Percentiles rank a stretch among this genome's conserved stretches.
Conservation (phyloP, 2,329 filamentous ascomycete genomes). For the Aureobasidium sp. region DNA sequence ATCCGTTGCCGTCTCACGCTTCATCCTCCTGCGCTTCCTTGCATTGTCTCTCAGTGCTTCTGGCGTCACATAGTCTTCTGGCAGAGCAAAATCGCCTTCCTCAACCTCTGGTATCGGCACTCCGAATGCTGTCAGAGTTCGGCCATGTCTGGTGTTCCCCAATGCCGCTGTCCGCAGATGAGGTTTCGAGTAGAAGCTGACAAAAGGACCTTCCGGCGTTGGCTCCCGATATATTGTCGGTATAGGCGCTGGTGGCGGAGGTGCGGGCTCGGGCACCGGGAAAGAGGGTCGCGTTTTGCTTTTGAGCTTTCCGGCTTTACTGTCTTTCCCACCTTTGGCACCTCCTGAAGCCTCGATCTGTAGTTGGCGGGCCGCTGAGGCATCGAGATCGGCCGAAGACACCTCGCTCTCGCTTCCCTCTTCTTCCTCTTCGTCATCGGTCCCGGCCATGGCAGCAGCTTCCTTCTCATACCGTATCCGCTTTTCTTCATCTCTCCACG, state of each 20-base stretch:
- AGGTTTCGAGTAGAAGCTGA: conserved; percentile 76
- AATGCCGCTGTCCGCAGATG: conserved; percentile 73
- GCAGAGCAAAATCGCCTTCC: conserved; percentile 66
- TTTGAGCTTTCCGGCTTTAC: conserved; percentile 30
- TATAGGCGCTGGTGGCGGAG: conserved; percentile 25
- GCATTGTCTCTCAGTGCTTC: conserved; percentile 48
- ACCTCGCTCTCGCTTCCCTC: conserved; percentile 39
- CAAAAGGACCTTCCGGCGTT: conserved; percentile 54
- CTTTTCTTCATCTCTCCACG: conserved; percentile 87
- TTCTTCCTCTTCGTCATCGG: conserved; percentile 34
- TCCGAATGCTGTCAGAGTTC: conserved; percentile 73
- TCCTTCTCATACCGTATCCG: conserved; percentile 69
- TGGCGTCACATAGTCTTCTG: conserved; percentile 51
- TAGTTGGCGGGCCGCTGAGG: conserved; percentile 64
- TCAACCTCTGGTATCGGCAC: conserved; percentile 65
- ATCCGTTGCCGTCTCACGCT: conserved; percentile 39
- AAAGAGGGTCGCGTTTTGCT: conserved; percentile 23
- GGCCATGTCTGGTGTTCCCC: conserved; percentile 60
- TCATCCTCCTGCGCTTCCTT: conserved; percentile 54
- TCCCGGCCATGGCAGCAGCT: conserved; percentile 45
- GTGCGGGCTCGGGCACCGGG: conserved; percentile 17
- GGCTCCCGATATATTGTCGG: conserved; percentile 22
- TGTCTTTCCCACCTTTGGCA: conserved; percentile 1
- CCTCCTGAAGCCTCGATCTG: conserved; percentile 48
- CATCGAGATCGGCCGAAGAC: conserved; percentile 63